Evolutionary conservation across 257 asterid genomes (phyloP).

Genomic region (Lavandula angustifolia): DNA sequence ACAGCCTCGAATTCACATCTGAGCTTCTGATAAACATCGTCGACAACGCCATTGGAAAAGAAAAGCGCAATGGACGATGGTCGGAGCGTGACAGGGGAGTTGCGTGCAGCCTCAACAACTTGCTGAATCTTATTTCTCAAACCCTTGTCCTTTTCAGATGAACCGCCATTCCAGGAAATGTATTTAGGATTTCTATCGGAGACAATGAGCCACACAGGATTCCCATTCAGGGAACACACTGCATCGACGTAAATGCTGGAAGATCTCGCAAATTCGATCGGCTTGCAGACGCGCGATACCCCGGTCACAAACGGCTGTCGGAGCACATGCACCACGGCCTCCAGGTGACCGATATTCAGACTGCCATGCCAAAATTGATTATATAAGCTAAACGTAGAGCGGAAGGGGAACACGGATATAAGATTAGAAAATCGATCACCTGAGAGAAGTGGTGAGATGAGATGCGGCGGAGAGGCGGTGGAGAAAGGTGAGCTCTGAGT

Average conservation of each 20-base stretch:
- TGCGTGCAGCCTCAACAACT: conserved; percentile 60
- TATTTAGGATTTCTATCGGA: conserved; percentile 79
- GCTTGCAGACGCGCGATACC: conserved; percentile 82
- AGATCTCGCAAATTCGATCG: conserved; percentile 43
- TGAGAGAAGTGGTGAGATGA: conserved; percentile 34
- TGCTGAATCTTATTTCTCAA: conserved; percentile 45
- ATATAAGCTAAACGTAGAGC: not conserved
- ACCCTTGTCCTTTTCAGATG: conserved; percentile 48
- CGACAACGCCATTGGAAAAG: conserved; percentile 69
- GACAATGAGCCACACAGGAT: conserved; percentile 87
- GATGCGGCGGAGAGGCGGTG: conserved; percentile 49
- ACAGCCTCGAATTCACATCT: conserved; percentile 52
- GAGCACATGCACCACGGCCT: conserved; percentile 72
- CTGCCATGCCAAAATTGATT: conserved; percentile 43
- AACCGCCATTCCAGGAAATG: conserved; percentile 52
- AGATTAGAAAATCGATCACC: conserved; percentile 21
- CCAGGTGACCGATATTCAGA: conserved; percentile 82
- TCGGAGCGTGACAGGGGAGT: conserved; percentile 52
- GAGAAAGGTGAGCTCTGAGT: conserved; percentile 83
- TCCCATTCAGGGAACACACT: conserved; percentile 65
- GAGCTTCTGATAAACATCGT: conserved; percentile 41
- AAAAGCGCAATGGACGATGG: conserved; percentile 70
- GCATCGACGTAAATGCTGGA: conserved; percentile 63
- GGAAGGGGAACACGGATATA: not conserved
- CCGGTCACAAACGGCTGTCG: conserved; percentile 63